Base-by-base conservation (phyloP, 352 stramenopile genomes). In the Salisapilia sapeloensis region DNA sequence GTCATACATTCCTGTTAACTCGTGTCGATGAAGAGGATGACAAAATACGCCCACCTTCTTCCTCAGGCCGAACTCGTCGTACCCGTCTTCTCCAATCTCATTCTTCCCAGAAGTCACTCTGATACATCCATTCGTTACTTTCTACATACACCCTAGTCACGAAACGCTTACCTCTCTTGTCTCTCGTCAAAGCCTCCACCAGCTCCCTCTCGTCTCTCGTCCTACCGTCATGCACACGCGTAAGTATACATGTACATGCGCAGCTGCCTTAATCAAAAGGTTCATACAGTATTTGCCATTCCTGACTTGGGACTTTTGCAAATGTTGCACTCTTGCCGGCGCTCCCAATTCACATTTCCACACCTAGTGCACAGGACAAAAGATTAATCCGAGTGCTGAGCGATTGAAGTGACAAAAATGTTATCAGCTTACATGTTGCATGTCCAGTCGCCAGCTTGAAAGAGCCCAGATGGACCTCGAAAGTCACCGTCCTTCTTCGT, bases 291-390 rank as follows among this genome's bases (percentile, higher is more conserved):
- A 32, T 26, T 6, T 16, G 8, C 15, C 56, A 82, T 70, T 8
- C 66, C 64, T 15, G 75, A 60, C 49, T 90, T 90, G 2, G 63
- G 30, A 37, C 51, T 71, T 33, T 90, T 87, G 59, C 75, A 90
- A 38, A 90, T 87, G 34, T 90, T 90, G 51, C 75, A 90, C 54
- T 87, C 75, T 17, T 52, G 57, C 0, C 75, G 63, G 29, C 75
- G 69, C 42, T 90, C 71, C 75, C 75, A 90, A 42, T 90, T 90
- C 22, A 87, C 56, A 26, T 90, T 90, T 16, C 75, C 75, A 37
- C 75, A 90, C 24, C 72, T 87, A 25, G 20, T 26, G 14, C 7
- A 24, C 15, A 17, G 35, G n/a, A 35, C 13, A 38, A 7, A 14
- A 39, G 5, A 2, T 30, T 13, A 33, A 5, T 4, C 13, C 18